Conservation (phyloP, 495 filamentous ascomycete species). For the Annulohypoxylon moriforme region DNA sequence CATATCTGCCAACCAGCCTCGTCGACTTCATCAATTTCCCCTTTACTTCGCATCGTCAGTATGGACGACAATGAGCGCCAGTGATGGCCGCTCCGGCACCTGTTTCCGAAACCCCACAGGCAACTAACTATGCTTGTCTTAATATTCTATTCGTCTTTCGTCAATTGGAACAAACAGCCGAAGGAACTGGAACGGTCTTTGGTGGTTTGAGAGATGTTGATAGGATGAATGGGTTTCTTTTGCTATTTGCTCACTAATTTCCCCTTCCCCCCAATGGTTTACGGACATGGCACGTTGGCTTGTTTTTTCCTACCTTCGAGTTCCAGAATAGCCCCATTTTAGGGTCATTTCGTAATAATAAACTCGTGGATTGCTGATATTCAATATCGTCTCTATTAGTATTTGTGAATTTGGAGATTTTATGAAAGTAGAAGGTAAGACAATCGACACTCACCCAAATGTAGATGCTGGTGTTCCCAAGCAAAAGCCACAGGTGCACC, state of each 20-base stretch:
- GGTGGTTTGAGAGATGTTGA: background rate
- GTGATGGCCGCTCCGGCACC: background rate
- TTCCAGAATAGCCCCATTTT: slow-evolving; percentile 6
- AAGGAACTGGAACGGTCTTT: background rate
- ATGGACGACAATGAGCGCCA: background rate
- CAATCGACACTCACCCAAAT: background rate
- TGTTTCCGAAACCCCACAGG: background rate
- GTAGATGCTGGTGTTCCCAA: background rate
- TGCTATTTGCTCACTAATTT: background rate
- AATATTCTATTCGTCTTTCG: background rate
- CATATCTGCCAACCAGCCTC: background rate
- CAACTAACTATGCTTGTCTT: background rate
- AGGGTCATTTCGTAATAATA: background rate
- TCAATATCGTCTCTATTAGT: background rate
- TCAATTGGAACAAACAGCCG: background rate
- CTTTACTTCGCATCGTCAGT: background rate
- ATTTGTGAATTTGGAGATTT: background rate
- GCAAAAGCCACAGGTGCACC: background rate
- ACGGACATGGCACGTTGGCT: background rate
- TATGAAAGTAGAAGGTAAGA: background rate
- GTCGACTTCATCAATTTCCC: too few relatives aligned
- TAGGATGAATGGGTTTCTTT: background rate
- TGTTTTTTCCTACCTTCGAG: background rate
- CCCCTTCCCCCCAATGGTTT: background rate
- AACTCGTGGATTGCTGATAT: background rate